A percentile compares a stretch with the other conserved stretches of the same genome.
phyloP scores from a whole-genome alignment of 768 basidiomycete genomes.

The Auriculariales sp. region DNA sequence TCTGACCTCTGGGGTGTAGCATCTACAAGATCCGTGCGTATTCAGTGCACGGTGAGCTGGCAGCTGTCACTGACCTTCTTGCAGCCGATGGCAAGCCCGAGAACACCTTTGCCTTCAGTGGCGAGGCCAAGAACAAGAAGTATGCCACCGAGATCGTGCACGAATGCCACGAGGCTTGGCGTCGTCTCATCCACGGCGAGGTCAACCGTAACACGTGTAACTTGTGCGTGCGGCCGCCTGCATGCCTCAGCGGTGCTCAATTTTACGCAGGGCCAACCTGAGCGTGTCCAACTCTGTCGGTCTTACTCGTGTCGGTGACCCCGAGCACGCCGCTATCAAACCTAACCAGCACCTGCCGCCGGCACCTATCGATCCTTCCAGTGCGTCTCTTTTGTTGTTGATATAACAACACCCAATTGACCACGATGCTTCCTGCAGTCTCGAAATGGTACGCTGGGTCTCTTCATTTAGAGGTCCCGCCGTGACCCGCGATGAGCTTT shows the following conservation, averaged over 20 bases:
- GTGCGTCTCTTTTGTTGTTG: conserved; percentile 29
- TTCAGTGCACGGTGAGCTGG: background rate
- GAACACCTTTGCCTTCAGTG: conserved; percentile 98
- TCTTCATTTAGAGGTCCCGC: too few species aligned
- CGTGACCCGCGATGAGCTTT: background rate
- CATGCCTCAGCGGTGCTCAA: background rate
- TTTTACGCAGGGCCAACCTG: conserved; percentile 52
- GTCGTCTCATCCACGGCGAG: conserved; percentile 76
- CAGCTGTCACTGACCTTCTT: background rate
- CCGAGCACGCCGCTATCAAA: conserved; percentile 50
- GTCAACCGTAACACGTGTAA: conserved; percentile 55
- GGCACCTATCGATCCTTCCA: conserved; percentile 80
- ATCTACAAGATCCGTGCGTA: conserved; percentile 73
- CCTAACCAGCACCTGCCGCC: conserved; percentile 70
- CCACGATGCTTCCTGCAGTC: too few species aligned
- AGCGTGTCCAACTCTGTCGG: conserved; percentile 64
- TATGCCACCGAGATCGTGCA: conserved; percentile 98
- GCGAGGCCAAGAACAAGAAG: conserved; percentile 99
- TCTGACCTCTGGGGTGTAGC: conserved; percentile 21
- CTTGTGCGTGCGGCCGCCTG: conserved; percentile 44
- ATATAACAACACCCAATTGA: background rate
- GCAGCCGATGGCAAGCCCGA: conserved; percentile 80
- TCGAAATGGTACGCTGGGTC: too few species aligned
- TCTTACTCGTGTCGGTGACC: conserved; percentile 46
- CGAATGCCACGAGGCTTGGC: conserved; percentile 98